Conservation (phyloP, 768 basidiomycete species). For the Pleurotus cornucopiae region DNA sequence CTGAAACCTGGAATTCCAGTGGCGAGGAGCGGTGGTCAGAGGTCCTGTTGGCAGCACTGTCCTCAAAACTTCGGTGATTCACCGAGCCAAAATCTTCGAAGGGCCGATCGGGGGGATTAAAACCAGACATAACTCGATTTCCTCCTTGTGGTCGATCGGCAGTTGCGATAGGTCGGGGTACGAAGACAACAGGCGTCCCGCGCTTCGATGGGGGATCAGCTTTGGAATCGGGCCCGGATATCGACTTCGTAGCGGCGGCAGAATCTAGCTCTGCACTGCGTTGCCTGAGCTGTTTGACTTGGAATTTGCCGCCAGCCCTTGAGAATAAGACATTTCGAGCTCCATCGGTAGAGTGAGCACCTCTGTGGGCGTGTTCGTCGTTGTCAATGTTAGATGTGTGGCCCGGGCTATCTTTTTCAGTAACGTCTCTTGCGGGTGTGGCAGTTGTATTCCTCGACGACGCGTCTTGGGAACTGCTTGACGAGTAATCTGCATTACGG, state of each 20-base stretch:
- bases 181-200: neutral
- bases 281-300: conserved; percentile 3
- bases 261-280: neutral
- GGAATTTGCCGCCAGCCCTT: neutral
- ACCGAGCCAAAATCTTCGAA: neutral
- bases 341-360: neutral
- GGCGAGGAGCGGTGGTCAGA: neutral
- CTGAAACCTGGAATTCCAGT: neutral
- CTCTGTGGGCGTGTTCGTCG: neutral
- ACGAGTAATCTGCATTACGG: neutral
- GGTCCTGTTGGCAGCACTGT: neutral
- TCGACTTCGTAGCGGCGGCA: neutral
- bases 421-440: neutral
- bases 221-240: neutral
- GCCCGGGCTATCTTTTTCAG: neutral
- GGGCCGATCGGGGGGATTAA: neutral
- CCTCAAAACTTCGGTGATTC: neutral
- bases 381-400: neutral
- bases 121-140: neutral
- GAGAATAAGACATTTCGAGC: neutral
- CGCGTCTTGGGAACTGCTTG: neutral
- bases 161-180: neutral
- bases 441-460: neutral
- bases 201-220: neutral
- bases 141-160: neutral